phyloP scores from a whole-genome alignment of 352 stramenopile genomes.

The Saprolegnia parasitica region DNA sequence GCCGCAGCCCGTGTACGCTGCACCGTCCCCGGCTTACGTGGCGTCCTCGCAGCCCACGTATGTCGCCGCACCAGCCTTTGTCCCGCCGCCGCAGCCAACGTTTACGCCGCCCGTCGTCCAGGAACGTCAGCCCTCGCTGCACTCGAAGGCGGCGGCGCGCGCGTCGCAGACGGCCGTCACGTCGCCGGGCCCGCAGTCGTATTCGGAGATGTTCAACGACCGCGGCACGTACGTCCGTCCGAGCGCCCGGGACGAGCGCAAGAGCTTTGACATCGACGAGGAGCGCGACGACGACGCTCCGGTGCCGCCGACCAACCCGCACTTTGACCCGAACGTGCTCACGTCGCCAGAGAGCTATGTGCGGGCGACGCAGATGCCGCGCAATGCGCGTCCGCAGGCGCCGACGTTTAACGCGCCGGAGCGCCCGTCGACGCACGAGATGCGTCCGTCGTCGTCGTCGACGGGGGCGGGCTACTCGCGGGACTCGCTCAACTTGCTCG shows the following conservation, averaged over 20 bases:
- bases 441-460: slow-evolving; percentile 38
- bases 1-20: neutral
- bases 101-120: neutral
- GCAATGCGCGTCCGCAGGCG: slow-evolving; percentile 35
- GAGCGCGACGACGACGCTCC: slow-evolving; percentile 45
- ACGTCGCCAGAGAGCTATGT: slow-evolving; percentile 77
- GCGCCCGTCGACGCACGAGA: neutral
- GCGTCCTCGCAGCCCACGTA: neutral
- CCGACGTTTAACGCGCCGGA: slow-evolving; percentile 32
- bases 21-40: neutral
- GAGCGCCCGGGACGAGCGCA: slow-evolving; percentile 37
- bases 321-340: slow-evolving; percentile 41
- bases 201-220: slow-evolving; percentile 29
- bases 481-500: slow-evolving; percentile 74
- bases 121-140: slow-evolving; percentile 13
- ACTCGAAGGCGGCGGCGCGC: slow-evolving; percentile 1
- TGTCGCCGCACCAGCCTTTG: neutral
- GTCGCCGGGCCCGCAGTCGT: slow-evolving; percentile 22
- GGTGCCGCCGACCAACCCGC: slow-evolving; percentile 19
- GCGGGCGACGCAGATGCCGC: slow-evolving; percentile 58
- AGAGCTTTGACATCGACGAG: slow-evolving; percentile 67
- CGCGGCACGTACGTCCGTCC: slow-evolving; percentile 17
- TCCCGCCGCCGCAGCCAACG: neutral
- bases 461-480: slow-evolving; percentile 54
- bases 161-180: slow-evolving; percentile 11